These are phyloP conservation scores for Cladobotryum protrusum DNA, from an alignment of 2,329 filamentous ascomycete genomes.

Conservation along the genomic window DNA sequence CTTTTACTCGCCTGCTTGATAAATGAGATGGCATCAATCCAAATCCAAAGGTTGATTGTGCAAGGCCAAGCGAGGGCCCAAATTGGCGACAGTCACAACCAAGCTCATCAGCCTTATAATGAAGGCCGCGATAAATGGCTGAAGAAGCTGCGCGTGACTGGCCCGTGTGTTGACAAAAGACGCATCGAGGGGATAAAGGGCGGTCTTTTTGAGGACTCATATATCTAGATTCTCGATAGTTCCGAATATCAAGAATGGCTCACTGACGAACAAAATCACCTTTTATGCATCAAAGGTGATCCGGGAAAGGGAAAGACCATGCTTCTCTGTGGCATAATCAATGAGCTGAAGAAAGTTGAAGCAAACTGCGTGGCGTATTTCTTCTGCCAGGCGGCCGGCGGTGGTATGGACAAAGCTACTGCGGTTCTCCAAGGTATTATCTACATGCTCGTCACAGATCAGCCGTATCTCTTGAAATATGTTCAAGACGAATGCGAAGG, in stretches of 20 bases:
- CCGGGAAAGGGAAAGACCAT: constrained; percentile 41
- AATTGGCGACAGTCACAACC: too few species aligned
- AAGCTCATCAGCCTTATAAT: too few species aligned
- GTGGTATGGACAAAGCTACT: constrained; percentile 29
- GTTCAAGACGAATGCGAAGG: constrained; percentile 28
- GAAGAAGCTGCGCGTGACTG: constrained; percentile 17
- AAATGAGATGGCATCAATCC: too few species aligned
- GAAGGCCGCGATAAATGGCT: background rate
- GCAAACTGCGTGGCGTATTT: constrained; percentile 9
- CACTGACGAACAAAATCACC: constrained; percentile 5
- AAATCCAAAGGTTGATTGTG: too few species aligned
- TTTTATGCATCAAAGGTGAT: constrained; percentile 35
- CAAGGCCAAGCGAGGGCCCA: too few species aligned
- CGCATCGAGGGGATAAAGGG: constrained; percentile 31
- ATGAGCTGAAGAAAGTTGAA: background rate
- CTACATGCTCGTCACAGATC: constrained; percentile 29
- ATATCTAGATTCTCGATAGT: constrained; percentile 28
- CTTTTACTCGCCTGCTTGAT: too few species aligned
- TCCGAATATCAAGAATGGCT: constrained; percentile 17
- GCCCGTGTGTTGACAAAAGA: constrained; percentile 25
- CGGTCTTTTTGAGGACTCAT: constrained; percentile 25
- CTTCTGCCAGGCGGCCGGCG: constrained; percentile 16
- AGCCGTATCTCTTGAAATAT: constrained; percentile 27
- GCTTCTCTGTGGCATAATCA: constrained; percentile 33
- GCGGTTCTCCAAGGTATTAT: constrained; percentile 39